These are phyloP conservation scores for Akanthomyces lecanii DNA, from an alignment of 2,329 filamentous ascomycete genomes.

Conservation along the genomic window DNA sequence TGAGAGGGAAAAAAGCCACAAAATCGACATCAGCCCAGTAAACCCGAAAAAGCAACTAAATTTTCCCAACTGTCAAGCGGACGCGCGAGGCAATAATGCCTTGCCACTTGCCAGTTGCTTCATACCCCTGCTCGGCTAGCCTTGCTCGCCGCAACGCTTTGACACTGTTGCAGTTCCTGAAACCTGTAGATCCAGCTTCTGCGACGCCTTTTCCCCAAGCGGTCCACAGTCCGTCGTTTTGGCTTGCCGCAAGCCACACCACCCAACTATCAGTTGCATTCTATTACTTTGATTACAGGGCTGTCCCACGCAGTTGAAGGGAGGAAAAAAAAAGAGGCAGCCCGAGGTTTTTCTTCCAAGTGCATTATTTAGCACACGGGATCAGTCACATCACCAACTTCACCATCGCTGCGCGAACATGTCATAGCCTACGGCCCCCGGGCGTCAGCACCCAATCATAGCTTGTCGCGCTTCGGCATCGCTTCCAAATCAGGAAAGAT, in stretches of 20 bases:
- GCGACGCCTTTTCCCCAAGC: constrained; percentile 1
- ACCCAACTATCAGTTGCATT: background rate
- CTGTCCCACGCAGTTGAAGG: background rate
- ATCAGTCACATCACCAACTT: too few species aligned
- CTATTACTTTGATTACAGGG: background rate
- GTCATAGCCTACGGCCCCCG: background rate
- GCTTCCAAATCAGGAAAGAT: background rate
- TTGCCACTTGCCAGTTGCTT: background rate
- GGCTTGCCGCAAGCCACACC: background rate
- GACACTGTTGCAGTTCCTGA: constrained; percentile 6
- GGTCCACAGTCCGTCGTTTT: background rate
- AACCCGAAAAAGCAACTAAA: background rate
- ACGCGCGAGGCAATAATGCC: too few species aligned
- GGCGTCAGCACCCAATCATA: background rate
- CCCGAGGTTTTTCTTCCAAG: too few species aligned
- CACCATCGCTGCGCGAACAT: background rate
- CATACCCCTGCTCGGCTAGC: background rate
- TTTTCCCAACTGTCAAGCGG: too few species aligned
- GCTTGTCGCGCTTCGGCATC: background rate
- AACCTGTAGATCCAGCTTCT: constrained; percentile 7
- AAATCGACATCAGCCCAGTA: too few species aligned
- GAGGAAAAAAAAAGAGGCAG: background rate
- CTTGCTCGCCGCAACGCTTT: background rate
- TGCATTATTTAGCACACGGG: too few species aligned
- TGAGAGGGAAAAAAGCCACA: too few species aligned